Evolutionary conservation across 108 stramenopile genomes (phyloP).

Genomic region (Aureococcus anophagefferens): DNA sequence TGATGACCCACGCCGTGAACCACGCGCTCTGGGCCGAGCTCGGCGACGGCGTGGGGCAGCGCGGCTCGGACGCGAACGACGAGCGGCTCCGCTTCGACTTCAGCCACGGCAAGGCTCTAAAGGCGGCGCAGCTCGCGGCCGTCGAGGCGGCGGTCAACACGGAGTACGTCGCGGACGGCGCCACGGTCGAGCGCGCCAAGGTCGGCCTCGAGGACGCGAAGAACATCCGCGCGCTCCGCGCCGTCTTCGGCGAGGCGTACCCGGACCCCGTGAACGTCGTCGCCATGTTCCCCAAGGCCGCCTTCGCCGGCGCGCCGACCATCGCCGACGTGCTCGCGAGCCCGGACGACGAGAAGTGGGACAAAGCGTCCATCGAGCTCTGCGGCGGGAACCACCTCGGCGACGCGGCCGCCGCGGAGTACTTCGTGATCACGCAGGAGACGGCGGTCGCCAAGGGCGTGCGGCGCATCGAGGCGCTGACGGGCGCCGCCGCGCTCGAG

Average conservation of each 20-base stretch:
- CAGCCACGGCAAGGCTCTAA: conserved; percentile 74
- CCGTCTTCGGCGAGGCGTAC: conserved; percentile 97
- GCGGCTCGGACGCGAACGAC: conserved; percentile 63
- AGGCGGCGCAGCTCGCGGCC: conserved; percentile 58
- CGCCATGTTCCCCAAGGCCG: conserved; percentile 59
- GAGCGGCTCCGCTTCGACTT: conserved; percentile 98
- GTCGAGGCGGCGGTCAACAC: conserved; percentile 76
- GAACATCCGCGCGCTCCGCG: conserved; percentile 76
- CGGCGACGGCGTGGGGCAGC: conserved; percentile 70
- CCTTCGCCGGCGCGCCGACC: conserved; percentile 12
- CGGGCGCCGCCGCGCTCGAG: conserved; percentile 45
- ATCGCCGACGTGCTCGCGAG: conserved; percentile 35
- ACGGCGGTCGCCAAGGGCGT: conserved; percentile 75
- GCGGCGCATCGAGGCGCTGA: conserved; percentile 65
- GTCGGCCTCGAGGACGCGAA: conserved; percentile 69
- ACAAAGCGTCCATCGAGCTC: conserved; percentile 72
- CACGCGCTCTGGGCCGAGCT: conserved; percentile 60
- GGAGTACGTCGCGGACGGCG: conserved; percentile 47
- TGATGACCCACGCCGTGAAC: conserved; percentile 98
- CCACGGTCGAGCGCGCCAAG: conserved; percentile 53
- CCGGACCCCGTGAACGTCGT: conserved; percentile 96
- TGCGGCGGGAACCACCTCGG: conserved; percentile 41
- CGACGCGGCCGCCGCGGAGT: conserved; percentile 67
- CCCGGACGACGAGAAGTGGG: conserved; percentile 39
- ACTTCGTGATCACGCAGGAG: conserved; percentile 68